Evolutionary conservation across 2,329 filamentous ascomycete species (phyloP).

Genomic region (Metarhizium robertsii): DNA sequence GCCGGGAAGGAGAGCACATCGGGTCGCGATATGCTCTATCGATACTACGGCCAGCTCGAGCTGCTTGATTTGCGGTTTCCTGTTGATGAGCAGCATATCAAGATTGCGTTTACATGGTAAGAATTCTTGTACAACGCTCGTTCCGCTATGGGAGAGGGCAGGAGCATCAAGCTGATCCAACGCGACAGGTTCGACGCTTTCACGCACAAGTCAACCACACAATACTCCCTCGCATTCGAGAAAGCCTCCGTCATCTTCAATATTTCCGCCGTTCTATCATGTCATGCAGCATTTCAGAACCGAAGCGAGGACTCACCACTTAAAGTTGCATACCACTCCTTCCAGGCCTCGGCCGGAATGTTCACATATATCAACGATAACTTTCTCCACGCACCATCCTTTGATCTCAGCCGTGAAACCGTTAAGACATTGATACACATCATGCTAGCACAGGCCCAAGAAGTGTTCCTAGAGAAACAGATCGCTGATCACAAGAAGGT

Average conservation of each 20-base stretch:
- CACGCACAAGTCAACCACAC: constrained; percentile 92
- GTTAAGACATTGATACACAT: constrained; percentile 90
- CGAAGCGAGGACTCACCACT: constrained; percentile 84
- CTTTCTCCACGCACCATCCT: constrained; percentile 92
- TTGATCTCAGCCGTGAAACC: constrained; percentile 90
- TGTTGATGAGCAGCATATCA: constrained; percentile 97
- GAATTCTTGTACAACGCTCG: constrained; percentile 13
- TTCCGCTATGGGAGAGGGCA: not conserved
- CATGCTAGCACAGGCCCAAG: constrained; percentile 91
- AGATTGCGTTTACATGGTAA: constrained; percentile 96
- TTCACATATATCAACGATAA: constrained; percentile 99
- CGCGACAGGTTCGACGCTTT: constrained; percentile 88
- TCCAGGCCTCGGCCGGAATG: constrained; percentile 97
- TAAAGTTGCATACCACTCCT: constrained; percentile 96
- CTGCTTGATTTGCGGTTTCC: constrained; percentile 90
- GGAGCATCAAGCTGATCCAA: constrained; percentile 1
- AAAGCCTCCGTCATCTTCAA: constrained; percentile 99
- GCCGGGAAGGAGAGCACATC: constrained; percentile 94
- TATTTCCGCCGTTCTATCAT: constrained; percentile 92
- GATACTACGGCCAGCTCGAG: constrained; percentile 96
- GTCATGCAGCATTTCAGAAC: constrained; percentile 88
- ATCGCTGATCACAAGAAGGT: constrained; percentile 87
- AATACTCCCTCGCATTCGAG: constrained; percentile 94
- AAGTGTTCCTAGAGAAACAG: constrained; percentile 96
- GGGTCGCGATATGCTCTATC: constrained; percentile 84